A percentile compares a stretch with the other conserved stretches of the same genome.
Evolutionary conservation across 2,329 filamentous ascomycete genomes (phyloP).

Genomic region (Laburnicola sp.): DNA sequence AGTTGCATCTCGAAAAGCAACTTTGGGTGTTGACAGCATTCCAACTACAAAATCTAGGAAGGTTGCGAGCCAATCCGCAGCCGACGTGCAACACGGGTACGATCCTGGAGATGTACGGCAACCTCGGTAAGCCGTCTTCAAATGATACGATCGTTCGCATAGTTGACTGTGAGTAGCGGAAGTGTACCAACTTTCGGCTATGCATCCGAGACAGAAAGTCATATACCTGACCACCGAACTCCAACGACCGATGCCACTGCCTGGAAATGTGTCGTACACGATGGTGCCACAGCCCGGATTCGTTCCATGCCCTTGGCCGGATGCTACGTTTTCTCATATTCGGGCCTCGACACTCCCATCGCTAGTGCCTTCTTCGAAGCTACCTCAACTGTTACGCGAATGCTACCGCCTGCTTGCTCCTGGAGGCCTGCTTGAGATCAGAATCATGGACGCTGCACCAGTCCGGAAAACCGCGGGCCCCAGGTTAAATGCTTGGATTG

Average conservation of each 20-base stretch:
- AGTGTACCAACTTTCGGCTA: constrained; percentile 51
- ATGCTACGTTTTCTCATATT: constrained; percentile 41
- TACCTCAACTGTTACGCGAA: constrained; percentile 60
- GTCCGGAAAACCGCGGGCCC: constrained; percentile 60
- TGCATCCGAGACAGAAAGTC: constrained; percentile 43
- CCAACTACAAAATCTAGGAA: constrained; percentile 42
- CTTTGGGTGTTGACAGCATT: constrained; percentile 65
- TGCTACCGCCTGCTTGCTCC: constrained; percentile 60
- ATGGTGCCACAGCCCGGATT: constrained; percentile 41
- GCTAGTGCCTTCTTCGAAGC: constrained; percentile 59
- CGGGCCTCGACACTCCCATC: constrained; percentile 58
- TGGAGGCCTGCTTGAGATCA: constrained; percentile 61
- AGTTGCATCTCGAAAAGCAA: constrained; percentile 59
- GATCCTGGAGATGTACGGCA: constrained; percentile 46
- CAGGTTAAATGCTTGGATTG: constrained; percentile 62
- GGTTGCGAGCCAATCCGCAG: constrained; percentile 25
- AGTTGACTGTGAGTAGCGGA: constrained; percentile 43
- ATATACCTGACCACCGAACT: constrained; percentile 43
- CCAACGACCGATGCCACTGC: constrained; percentile 39
- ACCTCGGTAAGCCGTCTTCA: constrained; percentile 40
- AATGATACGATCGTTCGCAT: constrained; percentile 6
- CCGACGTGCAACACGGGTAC: constrained; percentile 37
- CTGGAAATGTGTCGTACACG: constrained; percentile 33
- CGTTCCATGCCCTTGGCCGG: constrained; percentile 56
- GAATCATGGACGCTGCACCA: constrained; percentile 66